Evolutionary conservation across 148 eudicot species (phyloP), one percentile per base, ranked within the genome.

Genomic region (Camellia japonica): DNA sequence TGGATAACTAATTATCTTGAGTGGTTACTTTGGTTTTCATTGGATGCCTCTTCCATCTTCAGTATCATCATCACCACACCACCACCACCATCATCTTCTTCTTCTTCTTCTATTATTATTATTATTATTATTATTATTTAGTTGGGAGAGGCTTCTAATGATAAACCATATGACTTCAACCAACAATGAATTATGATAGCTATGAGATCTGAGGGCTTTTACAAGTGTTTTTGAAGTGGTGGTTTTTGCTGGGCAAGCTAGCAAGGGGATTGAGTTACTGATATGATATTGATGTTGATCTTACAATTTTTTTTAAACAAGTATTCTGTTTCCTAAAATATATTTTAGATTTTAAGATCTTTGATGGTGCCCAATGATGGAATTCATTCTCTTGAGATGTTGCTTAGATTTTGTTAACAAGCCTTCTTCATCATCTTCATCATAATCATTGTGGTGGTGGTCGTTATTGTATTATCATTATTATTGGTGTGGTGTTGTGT

Each of bases 161-260:
- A 47, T n/a, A 51, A 49, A 51, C 41, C 58, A 49, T 20, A 30
- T 30, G 42, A 20, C 42, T 51, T 71, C 9, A 51, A 19, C 41
- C 6, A 23, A 12, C 42, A 30, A 73, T 73, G 75, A 73, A 54
- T 30, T 73, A 23, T 73, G 61, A 73, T 73, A 55, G 62, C 63
- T 73, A 73, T 55, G 63, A 73, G 76, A 52, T 73, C 76, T 73
- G 76, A 73, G 76, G 76, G 63, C 76, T 55, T 73, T 49, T 68
- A 30, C 12, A 16, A 15, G 47, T 16, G 71, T 4, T 16, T 68
- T 2, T 43, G 19, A 68, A 8, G 3, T 68, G 12, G 41, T 68
- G 0, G 8, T 4, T 13, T 68, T 43, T 68, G 11, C 71, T 43
- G 0, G 51, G 71, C 71, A 15, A 43, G 47, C 12, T 30, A 49